These are phyloP conservation scores for Cylindrodendrum hubeiense DNA, from an alignment of 2,329 filamentous ascomycete genomes.

Conservation along the genomic window DNA sequence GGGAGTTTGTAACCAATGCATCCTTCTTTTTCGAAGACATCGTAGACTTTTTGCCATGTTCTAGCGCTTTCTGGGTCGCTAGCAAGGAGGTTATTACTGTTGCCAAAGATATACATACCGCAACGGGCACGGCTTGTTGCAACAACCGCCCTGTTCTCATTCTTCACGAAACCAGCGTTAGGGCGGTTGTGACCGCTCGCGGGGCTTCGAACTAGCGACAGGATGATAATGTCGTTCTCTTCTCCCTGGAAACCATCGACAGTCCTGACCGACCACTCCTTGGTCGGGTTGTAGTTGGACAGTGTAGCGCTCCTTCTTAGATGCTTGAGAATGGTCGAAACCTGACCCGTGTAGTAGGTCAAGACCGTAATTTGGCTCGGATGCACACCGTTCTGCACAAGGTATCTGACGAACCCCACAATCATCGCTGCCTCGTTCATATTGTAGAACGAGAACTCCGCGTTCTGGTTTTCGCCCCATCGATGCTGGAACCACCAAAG, in stretches of 20 bases:
- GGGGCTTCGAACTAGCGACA: constrained; percentile 85
- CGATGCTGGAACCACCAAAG: constrained; percentile 62
- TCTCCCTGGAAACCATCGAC: constrained; percentile 94
- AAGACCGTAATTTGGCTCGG: constrained; percentile 79
- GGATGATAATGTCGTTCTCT: constrained; percentile 85
- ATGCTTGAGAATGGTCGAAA: constrained; percentile 69
- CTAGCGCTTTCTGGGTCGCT: constrained; percentile 54
- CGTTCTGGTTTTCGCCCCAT: constrained; percentile 74
- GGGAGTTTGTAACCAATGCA: constrained; percentile 61
- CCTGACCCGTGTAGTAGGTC: constrained; percentile 90
- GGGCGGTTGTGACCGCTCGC: constrained; percentile 49
- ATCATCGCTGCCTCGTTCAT: constrained; percentile 81
- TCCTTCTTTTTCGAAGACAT: constrained; percentile 55
- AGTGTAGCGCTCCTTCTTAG: constrained; percentile 52
- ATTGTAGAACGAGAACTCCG: constrained; percentile 77
- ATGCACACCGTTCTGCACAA: constrained; percentile 74
- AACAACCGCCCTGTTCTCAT: constrained; percentile 70
- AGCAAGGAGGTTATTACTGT: constrained; percentile 67
- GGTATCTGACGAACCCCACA: constrained; percentile 77
- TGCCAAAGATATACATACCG: constrained; percentile 89
- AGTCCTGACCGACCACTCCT: constrained; percentile 74
- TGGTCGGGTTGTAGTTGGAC: constrained; percentile 37
- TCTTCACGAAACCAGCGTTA: constrained; percentile 79
- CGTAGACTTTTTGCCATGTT: constrained; percentile 57
- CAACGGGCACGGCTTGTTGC: constrained; percentile 77